Conservation (phyloP, 164 flowering plant species). For the Paratinospora sagittata region DNA sequence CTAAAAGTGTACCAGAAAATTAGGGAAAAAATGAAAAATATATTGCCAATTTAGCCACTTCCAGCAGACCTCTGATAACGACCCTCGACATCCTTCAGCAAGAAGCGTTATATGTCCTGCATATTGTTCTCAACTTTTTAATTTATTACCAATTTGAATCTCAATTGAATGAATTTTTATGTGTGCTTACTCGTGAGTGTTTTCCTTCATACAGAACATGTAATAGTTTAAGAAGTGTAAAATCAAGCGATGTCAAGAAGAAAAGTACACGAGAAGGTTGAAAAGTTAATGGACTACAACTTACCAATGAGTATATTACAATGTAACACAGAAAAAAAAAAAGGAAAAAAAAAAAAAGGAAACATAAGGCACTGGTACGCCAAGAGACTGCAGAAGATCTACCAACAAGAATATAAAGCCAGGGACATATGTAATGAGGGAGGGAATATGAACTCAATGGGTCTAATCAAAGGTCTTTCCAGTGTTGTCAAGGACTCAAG, state of each 20-base stretch:
- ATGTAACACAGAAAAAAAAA: too few relatives aligned
- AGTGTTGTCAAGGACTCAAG: too few relatives aligned
- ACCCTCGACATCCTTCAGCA: conserved; percentile 98
- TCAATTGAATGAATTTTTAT: not conserved
- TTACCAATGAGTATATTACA: too few relatives aligned
- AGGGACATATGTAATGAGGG: too few relatives aligned
- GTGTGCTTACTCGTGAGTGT: not conserved
- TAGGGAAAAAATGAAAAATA: not conserved
- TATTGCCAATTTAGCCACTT: not conserved
- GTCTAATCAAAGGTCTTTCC: too few relatives aligned
- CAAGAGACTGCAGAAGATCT: not conserved
- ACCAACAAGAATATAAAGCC: not conserved
- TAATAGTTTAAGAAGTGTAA: not conserved
- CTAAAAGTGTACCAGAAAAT: conserved; percentile 1
- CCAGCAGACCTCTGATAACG: conserved; percentile 77
- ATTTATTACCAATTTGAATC: not conserved
- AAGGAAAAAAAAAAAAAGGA: too few relatives aligned
- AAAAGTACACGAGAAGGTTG: too few relatives aligned
- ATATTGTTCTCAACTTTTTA: conserved; percentile 12
- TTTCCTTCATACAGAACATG: not conserved
- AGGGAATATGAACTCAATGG: too few relatives aligned
- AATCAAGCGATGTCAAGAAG: not conserved
- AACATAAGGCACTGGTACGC: not conserved
- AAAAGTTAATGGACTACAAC: too few relatives aligned
- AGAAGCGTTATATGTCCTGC: conserved; percentile 78